These are phyloP conservation scores for Phytophthora pinifolia DNA, from an alignment of 352 stramenopile species.

Conservation along the genomic window DNA sequence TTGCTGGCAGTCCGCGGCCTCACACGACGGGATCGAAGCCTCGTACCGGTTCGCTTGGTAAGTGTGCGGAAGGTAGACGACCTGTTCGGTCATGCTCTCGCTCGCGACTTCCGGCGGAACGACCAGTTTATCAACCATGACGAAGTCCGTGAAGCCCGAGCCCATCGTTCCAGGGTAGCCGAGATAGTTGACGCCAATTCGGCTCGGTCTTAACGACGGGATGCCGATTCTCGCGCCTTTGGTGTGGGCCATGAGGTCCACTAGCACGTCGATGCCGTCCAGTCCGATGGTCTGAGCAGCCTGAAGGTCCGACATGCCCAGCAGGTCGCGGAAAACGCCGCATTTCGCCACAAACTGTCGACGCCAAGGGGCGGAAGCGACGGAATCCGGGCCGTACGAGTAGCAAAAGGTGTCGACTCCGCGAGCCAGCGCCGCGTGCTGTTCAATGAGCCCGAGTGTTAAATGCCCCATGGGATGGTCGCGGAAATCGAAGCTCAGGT, in stretches of 20 bases:
- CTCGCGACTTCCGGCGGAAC: conserved; percentile 53
- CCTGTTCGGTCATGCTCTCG: conserved; percentile 66
- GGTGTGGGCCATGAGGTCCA: conserved; percentile 93
- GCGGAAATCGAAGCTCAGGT: conserved; percentile 90
- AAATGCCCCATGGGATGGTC: conserved; percentile 94
- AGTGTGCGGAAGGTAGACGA: conserved; percentile 88
- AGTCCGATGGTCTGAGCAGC: conserved; percentile 50
- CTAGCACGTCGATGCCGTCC: conserved; percentile 77
- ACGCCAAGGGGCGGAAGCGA: conserved; percentile 58
- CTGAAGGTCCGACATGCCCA: conserved; percentile 44
- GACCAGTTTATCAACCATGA: conserved; percentile 70
- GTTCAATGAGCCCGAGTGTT: conserved; percentile 79
- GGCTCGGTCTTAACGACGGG: conserved; percentile 52
- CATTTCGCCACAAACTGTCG: conserved; percentile 50
- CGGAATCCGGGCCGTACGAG: conserved; percentile 80
- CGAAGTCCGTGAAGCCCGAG: conserved; percentile 70
- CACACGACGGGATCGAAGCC: conserved; percentile 34
- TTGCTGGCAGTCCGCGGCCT: conserved; percentile 19
- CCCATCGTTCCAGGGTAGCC: conserved; percentile 91
- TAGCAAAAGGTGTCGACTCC: conserved; percentile 62
- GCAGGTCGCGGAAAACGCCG: conserved; percentile 69
- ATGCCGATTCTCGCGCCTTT: conserved; percentile 75
- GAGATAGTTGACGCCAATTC: conserved; percentile 88
- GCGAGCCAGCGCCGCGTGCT: conserved; percentile 48
- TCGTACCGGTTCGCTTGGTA: conserved; percentile 93